Evolutionary conservation across 805 yeast species (phyloP), one percentile per base, ranked within the genome.

Genomic region (Candida pseudofarinosa): DNA sequence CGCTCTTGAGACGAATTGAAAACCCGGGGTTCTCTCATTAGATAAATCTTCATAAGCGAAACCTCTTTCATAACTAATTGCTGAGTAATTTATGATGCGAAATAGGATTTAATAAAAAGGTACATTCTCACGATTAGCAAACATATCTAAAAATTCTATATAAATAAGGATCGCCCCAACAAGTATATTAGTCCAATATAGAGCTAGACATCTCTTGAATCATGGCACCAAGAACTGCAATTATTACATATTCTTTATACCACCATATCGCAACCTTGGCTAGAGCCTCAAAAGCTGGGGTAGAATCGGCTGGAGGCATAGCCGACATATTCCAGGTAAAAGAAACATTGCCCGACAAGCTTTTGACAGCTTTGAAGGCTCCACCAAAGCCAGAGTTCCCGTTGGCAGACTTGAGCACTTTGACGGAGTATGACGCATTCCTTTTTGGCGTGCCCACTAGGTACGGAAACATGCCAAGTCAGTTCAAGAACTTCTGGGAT

Each of bases 381-480:
- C 58, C 59, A n/a, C 48, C 52, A 32, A 47, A 38, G 26, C 48
- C 49, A 45, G 65, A 65, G 20, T 68, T 75, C 43, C 88, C 88
- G 42, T 62, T 76, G 45, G 86, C 85, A 28, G 72, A 81, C 7
- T 55, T 67, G 4, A 83, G 76, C 14, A 75, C 78, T 6, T 71
- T 88, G 55, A 64, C 64, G 18, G 67, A 76, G 45, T 84, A 82
- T 65, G 95, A 87, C 58, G 88, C 81, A 12, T 83, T 84, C 62
- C 53, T 87, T 50, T 83, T 87, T 52, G 95, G 96, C 52, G 62
- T 86, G 45, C 95, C 95, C 50, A 85, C 95, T 23, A 76, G 95
- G 63, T 87, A 58, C 60, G 95, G 95, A 53, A 77, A 74, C 59
- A 68, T 79, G 62, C 90, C 95, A 40, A 77, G 86, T 31, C 95